Evolutionary conservation across 2,329 filamentous ascomycete species (phyloP).

Genomic region (Penicillium decumbens): DNA sequence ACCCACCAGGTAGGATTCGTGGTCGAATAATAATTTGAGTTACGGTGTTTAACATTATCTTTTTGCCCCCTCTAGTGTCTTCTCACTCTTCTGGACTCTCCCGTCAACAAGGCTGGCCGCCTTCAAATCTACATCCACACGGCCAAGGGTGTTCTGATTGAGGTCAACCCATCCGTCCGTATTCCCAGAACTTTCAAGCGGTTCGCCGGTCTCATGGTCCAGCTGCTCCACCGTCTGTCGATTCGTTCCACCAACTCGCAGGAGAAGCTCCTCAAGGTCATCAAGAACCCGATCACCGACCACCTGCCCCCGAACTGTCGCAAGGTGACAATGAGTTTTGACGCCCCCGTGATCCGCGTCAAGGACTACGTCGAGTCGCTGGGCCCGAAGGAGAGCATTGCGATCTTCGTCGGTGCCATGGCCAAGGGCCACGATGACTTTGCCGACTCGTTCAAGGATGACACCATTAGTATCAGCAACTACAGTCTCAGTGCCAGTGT

Average conservation of each 20-base stretch:
- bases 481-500: slow-evolving; percentile 96
- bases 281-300: slow-evolving; percentile 96
- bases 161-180: slow-evolving; percentile 95
- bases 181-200: slow-evolving; percentile 98
- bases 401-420: slow-evolving; percentile 97
- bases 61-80: slow-evolving; percentile 63
- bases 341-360: slow-evolving; percentile 79
- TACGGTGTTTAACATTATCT: not conserved
- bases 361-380: slow-evolving; percentile 82
- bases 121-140: slow-evolving; percentile 99
- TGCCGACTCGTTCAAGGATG: slow-evolving; percentile 88
- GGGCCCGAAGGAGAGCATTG: slow-evolving; percentile 81
- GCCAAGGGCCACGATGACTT: slow-evolving; percentile 95
- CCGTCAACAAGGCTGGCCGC: slow-evolving; percentile 96
- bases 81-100: slow-evolving; percentile 92
- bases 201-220: slow-evolving; percentile 97
- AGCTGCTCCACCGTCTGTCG: slow-evolving; percentile 88
- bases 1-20: slow-evolving; percentile 78
- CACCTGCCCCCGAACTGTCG: slow-evolving; percentile 95
- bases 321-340: slow-evolving; percentile 94
- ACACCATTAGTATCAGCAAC: slow-evolving; percentile 97
- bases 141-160: slow-evolving; percentile 92
- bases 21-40: not conserved
- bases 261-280: slow-evolving; percentile 94
- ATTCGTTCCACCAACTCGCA: slow-evolving; percentile 96